Conservation (phyloP, 2,329 filamentous ascomycete species). For the Emmonsiellopsis sp. region DNA sequence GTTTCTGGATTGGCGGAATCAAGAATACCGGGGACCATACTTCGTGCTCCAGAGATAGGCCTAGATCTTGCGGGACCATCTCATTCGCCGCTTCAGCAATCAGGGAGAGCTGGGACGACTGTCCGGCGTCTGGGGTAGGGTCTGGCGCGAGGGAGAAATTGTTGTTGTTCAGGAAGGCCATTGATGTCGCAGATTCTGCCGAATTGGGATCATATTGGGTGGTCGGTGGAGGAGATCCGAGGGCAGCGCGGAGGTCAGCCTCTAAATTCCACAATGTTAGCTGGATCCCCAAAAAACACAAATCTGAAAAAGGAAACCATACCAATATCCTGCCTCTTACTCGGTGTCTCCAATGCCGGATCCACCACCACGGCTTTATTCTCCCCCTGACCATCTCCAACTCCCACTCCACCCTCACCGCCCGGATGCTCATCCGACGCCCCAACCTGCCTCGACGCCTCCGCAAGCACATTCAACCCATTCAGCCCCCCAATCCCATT, state of each 20-base stretch:
- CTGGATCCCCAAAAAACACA: neutral
- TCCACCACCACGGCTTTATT: slow-evolving; percentile 29
- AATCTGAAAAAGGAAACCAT: neutral
- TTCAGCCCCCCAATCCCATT: slow-evolving; percentile 49
- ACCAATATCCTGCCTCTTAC: slow-evolving; percentile 5
- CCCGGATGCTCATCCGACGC: slow-evolving; percentile 37
- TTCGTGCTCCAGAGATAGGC: slow-evolving; percentile 26
- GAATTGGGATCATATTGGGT: neutral
- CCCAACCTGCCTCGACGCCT: slow-evolving; percentile 73
- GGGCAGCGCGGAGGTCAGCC: neutral
- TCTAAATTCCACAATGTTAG: slow-evolving; percentile 1
- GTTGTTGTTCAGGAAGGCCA: slow-evolving; percentile 25
- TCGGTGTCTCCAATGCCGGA: slow-evolving; percentile 28
- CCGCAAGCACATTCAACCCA: slow-evolving; percentile 74
- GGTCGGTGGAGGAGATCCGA: neutral
- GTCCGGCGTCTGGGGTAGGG: slow-evolving; percentile 26
- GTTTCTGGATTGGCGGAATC: neutral
- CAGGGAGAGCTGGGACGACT: slow-evolving; percentile 34
- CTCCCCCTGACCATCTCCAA: neutral
- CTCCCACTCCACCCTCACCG: slow-evolving; percentile 13
- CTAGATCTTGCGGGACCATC: slow-evolving; percentile 30
- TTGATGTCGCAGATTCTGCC: slow-evolving; percentile 11
- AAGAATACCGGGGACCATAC: slow-evolving; percentile 14
- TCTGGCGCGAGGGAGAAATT: slow-evolving; percentile 27
- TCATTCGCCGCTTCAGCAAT: slow-evolving; percentile 38